Percentiles rank a stretch among this genome's conserved stretches.
phyloP scores from a whole-genome alignment of 345 rosid genomes.

The Kernera saxatilis region DNA sequence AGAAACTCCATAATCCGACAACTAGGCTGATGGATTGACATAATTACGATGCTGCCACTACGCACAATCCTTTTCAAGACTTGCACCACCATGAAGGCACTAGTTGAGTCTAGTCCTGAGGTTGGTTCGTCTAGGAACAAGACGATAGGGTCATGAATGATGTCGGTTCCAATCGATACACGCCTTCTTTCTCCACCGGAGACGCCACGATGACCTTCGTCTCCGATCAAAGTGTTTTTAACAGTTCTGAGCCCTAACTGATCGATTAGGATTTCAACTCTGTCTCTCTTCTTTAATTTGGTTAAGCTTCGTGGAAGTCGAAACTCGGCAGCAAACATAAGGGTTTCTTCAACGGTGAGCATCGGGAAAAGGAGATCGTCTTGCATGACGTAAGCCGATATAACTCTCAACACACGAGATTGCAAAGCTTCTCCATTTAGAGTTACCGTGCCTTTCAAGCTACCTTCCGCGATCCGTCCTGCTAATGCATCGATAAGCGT shows the following conservation, averaged over 20 bases:
- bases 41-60: constrained; percentile 66
- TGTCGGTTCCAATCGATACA: constrained; percentile 78
- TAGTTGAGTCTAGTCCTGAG: constrained; percentile 81
- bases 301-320: constrained; percentile 70
- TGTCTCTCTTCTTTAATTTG: constrained; percentile 53
- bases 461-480: constrained; percentile 61
- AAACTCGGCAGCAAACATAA: constrained; percentile 82
- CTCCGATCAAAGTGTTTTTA: constrained; percentile 58
- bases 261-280: constrained; percentile 60
- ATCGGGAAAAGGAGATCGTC: constrained; percentile 80
- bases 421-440: constrained; percentile 55
- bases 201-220: constrained; percentile 76
- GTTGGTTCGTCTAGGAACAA: constrained; percentile 91
- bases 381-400: constrained; percentile 91
- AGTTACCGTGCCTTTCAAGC: constrained; percentile 71
- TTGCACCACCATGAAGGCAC: constrained; percentile 80
- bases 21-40: constrained; percentile 80
- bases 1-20: constrained; percentile 54
- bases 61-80: constrained; percentile 73
- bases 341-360: constrained; percentile 74
- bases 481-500: constrained; percentile 88
- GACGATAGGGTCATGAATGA: constrained; percentile 73
- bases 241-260: constrained; percentile 68
- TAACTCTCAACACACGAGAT: constrained; percentile 44
- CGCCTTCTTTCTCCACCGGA: constrained; percentile 50